Percentiles rank a stretch among this genome's conserved stretches.
phyloP scores from a whole-genome alignment of 169 alveolate species.

The Plasmodium chabaudi region DNA sequence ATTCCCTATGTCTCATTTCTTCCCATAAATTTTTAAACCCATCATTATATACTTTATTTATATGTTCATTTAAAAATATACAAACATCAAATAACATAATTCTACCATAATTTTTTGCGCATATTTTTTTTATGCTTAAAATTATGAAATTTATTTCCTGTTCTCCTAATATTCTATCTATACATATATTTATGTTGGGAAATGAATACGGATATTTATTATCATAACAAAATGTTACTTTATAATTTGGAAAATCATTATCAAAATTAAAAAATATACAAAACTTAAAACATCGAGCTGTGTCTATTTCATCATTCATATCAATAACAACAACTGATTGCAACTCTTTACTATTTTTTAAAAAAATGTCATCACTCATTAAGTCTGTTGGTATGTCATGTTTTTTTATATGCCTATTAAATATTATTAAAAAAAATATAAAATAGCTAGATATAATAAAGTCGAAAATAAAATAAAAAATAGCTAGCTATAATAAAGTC shows the following conservation, averaged over 20 bases:
- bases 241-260: constrained; percentile 29
- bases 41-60: constrained; percentile 15
- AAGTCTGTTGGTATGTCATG: constrained; percentile 35
- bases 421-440: background rate
- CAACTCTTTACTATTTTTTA: constrained; percentile 19
- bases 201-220: constrained; percentile 43
- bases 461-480: background rate
- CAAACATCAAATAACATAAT: constrained; percentile 59
- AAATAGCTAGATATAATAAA: background rate
- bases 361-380: constrained; percentile 21
- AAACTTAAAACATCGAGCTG: constrained; percentile 13
- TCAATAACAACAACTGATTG: constrained; percentile 10
- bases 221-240: constrained; percentile 31
- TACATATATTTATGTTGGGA: constrained; percentile 37
- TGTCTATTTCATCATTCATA: constrained; percentile 62
- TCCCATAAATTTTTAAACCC: constrained; percentile 60
- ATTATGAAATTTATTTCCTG: constrained; percentile 20
- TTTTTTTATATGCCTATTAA: constrained; percentile 34
- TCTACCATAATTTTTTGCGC: constrained; percentile 70
- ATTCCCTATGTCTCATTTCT: constrained; percentile 47
- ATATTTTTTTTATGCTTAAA: constrained; percentile 30
- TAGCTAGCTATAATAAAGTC: background rate
- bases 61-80: constrained; percentile 25
- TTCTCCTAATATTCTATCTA: constrained; percentile 19
- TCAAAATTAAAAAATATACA: constrained; percentile 44